Conservation (phyloP, 306 rosid species). For the Begonia peltatifolia region DNA sequence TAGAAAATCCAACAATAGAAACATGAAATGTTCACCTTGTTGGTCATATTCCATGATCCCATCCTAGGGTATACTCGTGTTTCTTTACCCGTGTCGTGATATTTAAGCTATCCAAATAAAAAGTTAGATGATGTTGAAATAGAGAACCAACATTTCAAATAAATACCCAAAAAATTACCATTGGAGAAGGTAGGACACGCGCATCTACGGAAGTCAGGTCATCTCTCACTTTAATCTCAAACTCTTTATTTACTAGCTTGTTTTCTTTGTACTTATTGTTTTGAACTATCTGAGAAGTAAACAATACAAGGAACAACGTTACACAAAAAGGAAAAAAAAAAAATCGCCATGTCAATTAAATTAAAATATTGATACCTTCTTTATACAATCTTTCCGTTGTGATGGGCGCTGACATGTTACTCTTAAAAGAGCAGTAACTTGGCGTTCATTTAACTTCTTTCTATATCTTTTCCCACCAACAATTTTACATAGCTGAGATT, state of each 20-base stretch:
- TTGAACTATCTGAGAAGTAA: slow-evolving; percentile 17
- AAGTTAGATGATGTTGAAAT: neutral
- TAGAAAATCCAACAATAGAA: neutral
- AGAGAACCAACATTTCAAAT: neutral
- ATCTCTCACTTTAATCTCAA: slow-evolving; percentile 29
- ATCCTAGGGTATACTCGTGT: slow-evolving; percentile 31
- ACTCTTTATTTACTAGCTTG: slow-evolving; percentile 11
- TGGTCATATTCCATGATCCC: slow-evolving; percentile 88
- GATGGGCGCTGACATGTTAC: no score
- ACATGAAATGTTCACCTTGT: slow-evolving; percentile 31
- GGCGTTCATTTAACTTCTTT: neutral
- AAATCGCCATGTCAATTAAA: neutral
- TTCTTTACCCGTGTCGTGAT: slow-evolving; percentile 33
- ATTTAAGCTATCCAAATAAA: slow-evolving; percentile 37
- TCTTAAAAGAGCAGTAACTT: no score
- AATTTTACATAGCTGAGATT: neutral
- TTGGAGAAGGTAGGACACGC: slow-evolving; percentile 55
- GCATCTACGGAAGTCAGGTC: slow-evolving; percentile 26
- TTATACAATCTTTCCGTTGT: neutral
- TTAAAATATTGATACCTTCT: slow-evolving; percentile 12
- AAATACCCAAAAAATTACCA: slow-evolving; percentile 15
- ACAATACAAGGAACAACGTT: neutral
- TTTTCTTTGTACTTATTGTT: slow-evolving; percentile 16
- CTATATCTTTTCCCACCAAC: no score
- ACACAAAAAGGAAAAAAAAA: neutral